Evolutionary conservation across 768 basidiomycete species (phyloP).

Genomic region (Auricularia heimuer): DNA sequence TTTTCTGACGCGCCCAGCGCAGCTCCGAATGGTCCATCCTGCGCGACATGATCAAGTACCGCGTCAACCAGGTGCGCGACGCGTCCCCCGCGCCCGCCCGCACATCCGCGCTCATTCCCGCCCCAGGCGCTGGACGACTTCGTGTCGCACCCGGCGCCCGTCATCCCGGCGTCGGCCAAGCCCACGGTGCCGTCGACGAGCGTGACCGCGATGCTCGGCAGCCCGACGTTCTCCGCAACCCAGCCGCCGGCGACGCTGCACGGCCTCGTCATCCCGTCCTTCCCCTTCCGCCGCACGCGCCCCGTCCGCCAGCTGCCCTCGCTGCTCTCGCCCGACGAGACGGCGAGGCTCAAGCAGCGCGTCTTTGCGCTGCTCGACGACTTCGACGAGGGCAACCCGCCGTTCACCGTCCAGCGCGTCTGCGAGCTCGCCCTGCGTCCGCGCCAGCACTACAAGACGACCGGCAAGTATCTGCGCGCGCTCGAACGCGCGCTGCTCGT

Average conservation of each 20-base stretch:
- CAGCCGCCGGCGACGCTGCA: conserved; percentile 35
- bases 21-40: conserved; percentile 64
- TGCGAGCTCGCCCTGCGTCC: conserved; percentile 73
- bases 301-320: conserved; percentile 41
- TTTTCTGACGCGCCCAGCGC: conserved; percentile 6
- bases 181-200: conserved; percentile 12
- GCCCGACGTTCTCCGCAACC: conserved; percentile 9
- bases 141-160: neutral
- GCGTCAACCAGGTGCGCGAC: conserved; percentile 48
- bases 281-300: conserved; percentile 47
- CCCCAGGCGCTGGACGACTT: conserved; percentile 14
- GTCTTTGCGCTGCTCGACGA: conserved; percentile 60
- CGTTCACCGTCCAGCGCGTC: conserved; percentile 85
- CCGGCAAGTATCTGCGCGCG: conserved; percentile 84
- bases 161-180: conserved; percentile 11
- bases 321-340: conserved; percentile 52
- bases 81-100: neutral
- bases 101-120: conserved; percentile 27
- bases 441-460: conserved; percentile 56
- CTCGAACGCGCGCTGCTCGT: conserved; percentile 75
- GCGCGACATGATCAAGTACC: conserved; percentile 63
- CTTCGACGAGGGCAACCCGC: conserved; percentile 66
- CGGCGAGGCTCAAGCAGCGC: conserved; percentile 40
- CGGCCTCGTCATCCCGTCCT: conserved; percentile 64
- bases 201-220: conserved; percentile 5